These are phyloP conservation scores for Massarina eburnea DNA, from an alignment of 2,329 filamentous ascomycete genomes.

Conservation along the genomic window DNA sequence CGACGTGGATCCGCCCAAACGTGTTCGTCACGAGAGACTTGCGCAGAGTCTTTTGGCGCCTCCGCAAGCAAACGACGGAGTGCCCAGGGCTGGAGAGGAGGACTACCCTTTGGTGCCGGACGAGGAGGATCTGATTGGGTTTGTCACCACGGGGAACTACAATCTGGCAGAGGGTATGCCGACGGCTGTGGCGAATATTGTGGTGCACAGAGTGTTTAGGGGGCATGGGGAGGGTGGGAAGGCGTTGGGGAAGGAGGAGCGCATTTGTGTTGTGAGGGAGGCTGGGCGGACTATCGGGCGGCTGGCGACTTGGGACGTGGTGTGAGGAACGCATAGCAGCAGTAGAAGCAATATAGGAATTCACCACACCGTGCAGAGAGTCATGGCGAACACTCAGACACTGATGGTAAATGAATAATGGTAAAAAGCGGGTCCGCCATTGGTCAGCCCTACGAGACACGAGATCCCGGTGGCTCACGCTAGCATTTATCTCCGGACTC, in stretches of 20 bases:
- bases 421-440: no score
- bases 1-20: conserved; percentile 14
- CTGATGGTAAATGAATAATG: no score
- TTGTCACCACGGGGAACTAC: conserved; percentile 84
- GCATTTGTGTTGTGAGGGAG: conserved; percentile 77
- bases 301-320: conserved; percentile 74
- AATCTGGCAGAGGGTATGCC: conserved; percentile 76
- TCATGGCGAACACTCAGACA: no score
- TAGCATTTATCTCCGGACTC: conserved; percentile 13
- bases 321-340: conserved; percentile 38
- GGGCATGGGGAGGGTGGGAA: conserved; percentile 39
- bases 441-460: not conserved
- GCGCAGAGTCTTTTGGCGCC: conserved; percentile 30
- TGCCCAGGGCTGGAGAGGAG: conserved; percentile 29
- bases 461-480: conserved; percentile 1
- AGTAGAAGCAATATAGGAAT: no score
- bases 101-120: conserved; percentile 69
- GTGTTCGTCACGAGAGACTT: conserved; percentile 22
- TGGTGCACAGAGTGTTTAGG: conserved; percentile 59
- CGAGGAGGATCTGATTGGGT: conserved; percentile 79
- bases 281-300: conserved; percentile 78
- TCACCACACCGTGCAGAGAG: no score
- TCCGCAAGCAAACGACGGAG: conserved; percentile 1
- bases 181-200: conserved; percentile 72
- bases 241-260: conserved; percentile 31